Evolutionary conservation across 2,329 filamentous ascomycete genomes (phyloP).

Genomic region (Clonostachys rhizophaga): DNA sequence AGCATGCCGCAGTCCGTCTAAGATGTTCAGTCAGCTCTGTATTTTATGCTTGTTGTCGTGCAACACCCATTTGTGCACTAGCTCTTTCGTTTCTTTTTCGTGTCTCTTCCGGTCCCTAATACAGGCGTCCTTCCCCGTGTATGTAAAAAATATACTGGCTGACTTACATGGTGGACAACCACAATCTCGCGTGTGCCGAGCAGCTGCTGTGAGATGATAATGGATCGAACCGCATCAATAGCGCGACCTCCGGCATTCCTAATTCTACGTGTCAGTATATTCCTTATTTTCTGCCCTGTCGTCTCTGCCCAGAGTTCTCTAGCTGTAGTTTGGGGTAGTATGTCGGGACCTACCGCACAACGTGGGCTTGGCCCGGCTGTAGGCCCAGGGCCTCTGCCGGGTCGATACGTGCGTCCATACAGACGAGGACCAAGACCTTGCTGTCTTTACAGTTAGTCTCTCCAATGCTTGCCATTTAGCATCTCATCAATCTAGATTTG

Average conservation of each 20-base stretch:
- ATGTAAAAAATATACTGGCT: background rate
- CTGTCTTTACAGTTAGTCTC: constrained; percentile 4
- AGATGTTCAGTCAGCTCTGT: background rate
- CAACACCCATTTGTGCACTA: too few species aligned
- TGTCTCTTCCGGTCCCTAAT: too few species aligned
- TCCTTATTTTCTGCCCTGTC: too few species aligned
- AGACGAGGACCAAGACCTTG: constrained; percentile 51
- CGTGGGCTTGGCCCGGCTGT: constrained; percentile 69
- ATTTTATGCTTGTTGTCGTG: too few species aligned
- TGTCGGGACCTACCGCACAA: constrained; percentile 36
- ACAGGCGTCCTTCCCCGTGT: background rate
- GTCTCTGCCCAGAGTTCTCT: too few species aligned
- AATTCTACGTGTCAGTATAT: constrained; percentile 27
- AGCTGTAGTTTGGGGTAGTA: too few species aligned
- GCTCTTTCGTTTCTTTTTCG: too few species aligned
- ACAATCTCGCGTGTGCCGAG: constrained; percentile 73
- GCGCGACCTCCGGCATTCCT: constrained; percentile 68
- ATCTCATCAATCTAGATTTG: too few species aligned
- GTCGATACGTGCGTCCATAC: constrained; percentile 77
- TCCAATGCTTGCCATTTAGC: too few species aligned
- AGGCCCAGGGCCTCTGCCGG: constrained; percentile 67
- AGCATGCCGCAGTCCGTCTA: constrained; percentile 51
- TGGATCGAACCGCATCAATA: constrained; percentile 65
- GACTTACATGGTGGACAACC: constrained; percentile 58
- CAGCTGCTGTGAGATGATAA: constrained; percentile 76